Evolutionary conservation across 768 basidiomycete species (phyloP).

Genomic region (Tylopilus sp.): DNA sequence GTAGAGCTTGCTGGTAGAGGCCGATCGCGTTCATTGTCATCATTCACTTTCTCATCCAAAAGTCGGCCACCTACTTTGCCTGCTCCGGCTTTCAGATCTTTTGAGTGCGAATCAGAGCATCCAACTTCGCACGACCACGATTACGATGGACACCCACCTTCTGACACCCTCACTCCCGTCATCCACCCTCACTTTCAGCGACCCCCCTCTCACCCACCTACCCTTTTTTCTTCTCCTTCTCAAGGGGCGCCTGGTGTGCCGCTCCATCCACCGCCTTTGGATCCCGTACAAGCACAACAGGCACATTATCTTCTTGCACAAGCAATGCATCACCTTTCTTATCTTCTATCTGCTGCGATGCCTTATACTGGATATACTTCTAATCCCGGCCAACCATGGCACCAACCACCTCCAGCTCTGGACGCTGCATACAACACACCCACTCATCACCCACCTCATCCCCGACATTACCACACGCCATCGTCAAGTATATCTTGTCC

Average conservation of each 20-base stretch:
- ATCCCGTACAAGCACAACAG: constrained; percentile 34
- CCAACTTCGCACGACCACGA: not conserved
- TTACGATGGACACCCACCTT: constrained; percentile 4
- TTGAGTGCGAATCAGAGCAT: constrained; percentile 5
- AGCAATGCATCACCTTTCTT: constrained; percentile 41
- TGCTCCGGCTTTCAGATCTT: constrained; percentile 5
- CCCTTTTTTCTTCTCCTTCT: constrained; percentile 16
- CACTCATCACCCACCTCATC: constrained; percentile 12
- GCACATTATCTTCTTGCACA: constrained; percentile 37
- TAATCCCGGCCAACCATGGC: constrained; percentile 25
- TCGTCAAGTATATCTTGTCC: constrained; percentile 46
- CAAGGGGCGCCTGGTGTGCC: constrained; percentile 17
- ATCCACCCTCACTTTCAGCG: constrained; percentile 21
- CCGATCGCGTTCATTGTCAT: constrained; percentile 9
- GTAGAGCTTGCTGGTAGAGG: constrained; percentile 1
- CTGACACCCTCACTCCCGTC: constrained; percentile 17
- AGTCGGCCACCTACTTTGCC: constrained; percentile 4
- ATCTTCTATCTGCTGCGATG: constrained; percentile 33
- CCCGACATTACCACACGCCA: constrained; percentile 17
- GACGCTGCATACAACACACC: constrained; percentile 6
- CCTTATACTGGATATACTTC: constrained; percentile 20
- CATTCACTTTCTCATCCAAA: constrained; percentile 7
- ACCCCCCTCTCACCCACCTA: constrained; percentile 14
- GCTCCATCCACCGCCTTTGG: constrained; percentile 23
- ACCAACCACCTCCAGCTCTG: constrained; percentile 4